Conservation (phyloP, 805 yeast genomes). For the Ogataea methanolica region DNA sequence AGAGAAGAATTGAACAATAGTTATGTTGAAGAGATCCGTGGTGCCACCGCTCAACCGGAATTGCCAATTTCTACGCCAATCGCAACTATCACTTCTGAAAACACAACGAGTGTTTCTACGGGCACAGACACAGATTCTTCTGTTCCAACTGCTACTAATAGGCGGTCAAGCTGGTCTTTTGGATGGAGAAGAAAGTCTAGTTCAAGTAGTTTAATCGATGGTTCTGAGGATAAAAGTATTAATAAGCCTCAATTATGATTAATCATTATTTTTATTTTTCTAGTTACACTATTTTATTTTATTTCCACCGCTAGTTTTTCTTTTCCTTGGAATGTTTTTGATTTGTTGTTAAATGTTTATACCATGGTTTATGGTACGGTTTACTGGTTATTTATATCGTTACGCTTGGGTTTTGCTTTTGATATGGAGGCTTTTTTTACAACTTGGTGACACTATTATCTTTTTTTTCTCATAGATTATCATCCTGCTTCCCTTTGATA, state of each 20-base stretch:
- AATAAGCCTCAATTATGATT: neutral
- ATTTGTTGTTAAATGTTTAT: neutral
- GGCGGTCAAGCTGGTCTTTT: conserved; percentile 22
- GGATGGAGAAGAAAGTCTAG: conserved; percentile 21
- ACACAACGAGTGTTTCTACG: neutral
- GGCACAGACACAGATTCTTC: neutral
- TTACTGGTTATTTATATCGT: neutral
- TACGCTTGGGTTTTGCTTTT: neutral
- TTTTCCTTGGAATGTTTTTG: neutral
- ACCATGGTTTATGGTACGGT: neutral
- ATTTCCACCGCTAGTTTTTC: neutral
- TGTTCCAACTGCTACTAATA: conserved; percentile 3
- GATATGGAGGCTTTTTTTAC: no score
- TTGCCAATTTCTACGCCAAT: neutral
- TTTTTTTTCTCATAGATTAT: no score
- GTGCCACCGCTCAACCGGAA: neutral
- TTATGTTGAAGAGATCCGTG: neutral
- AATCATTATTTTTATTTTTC: neutral
- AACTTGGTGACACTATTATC: no score
- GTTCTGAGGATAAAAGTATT: neutral
- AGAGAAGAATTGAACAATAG: conserved; percentile 22
- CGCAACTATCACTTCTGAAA: neutral
- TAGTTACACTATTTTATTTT: neutral
- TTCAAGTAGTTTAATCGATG: conserved; percentile 1
- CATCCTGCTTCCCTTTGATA: no score